These are phyloP conservation scores for Irpex sp. DNA, from an alignment of 1,284 basidiomycete genomes.

Conservation along the genomic window DNA sequence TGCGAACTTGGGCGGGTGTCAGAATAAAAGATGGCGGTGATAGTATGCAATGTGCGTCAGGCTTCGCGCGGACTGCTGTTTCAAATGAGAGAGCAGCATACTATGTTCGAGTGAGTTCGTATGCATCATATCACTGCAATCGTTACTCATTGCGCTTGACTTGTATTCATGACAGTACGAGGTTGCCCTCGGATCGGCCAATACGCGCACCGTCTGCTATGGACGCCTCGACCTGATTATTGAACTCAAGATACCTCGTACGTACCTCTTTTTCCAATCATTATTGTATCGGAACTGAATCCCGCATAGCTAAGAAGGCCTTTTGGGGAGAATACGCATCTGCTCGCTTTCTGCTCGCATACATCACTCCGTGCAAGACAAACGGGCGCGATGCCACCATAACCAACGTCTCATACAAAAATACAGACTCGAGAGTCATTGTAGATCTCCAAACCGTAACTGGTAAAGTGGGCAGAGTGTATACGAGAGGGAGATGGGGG, in stretches of 20 bases:
- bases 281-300: background rate
- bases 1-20: background rate
- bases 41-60: background rate
- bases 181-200: background rate
- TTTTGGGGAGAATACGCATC: background rate
- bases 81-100: background rate
- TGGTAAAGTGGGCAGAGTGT: background rate
- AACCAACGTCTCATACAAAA: background rate
- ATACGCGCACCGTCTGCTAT: background rate
- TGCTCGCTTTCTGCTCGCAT: background rate
- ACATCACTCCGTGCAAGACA: background rate
- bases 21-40: conserved; percentile 1
- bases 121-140: background rate
- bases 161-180: background rate
- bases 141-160: background rate
- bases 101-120: background rate
- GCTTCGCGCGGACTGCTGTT: background rate
- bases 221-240: background rate
- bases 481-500: background rate
- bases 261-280: background rate
- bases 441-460: background rate
- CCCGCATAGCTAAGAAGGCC: background rate
- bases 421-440: background rate
- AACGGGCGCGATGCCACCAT: background rate
- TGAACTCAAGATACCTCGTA: background rate